Evolutionary conservation across 192 early-diverging fungal species (phyloP), one percentile per base, ranked within the genome.

Genomic region (Mortierella alpina): DNA sequence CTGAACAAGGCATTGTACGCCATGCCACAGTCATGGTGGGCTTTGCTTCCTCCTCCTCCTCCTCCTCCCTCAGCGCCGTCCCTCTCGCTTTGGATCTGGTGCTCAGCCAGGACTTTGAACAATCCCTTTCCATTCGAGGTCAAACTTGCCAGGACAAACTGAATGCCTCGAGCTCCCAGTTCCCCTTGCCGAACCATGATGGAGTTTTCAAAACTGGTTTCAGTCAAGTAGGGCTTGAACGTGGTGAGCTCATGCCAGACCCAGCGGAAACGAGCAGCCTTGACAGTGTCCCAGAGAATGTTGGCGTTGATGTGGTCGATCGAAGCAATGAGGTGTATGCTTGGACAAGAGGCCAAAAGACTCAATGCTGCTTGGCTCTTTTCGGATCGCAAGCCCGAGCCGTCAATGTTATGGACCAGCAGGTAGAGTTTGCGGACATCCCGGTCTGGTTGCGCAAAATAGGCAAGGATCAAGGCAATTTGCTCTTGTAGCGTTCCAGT

Each of bases 221-320:
- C 98, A 2, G 89, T 90, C 13, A 85, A 72, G 55, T 98, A 97
- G 0, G 88, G 83, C 58, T 90, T 89, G 78, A 91, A 97, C 15
- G 96, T 98, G 0, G 98, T 95, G 49, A 90, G 82, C 68, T 99
- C 96, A 79, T 97, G 96, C 95, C 95, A 97, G 2, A 92, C 78
- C 92, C 93, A 98, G 75, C 90, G 91, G 76, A 94, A 96, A 12
- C 88, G 84, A 7, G 88, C 76, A 4, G 88, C 58, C 23, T 86
- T 86, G 51, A 88, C 88, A 47, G 91, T 84, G 80, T 99, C 96
- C 95, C 95, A 98, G 20, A 98, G 84, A 23, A 98, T 73, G 6
- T 93, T 90, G 17, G 95, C 91, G 68, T 97, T 93, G 66, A 98
- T 95, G 67, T 99, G 93, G 82, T 99, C 98, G 22, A 96, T 85